Percentiles rank a stretch among this genome's conserved stretches.
Evolutionary conservation across 345 rosid genomes (phyloP).

Genomic region (Citrus glauca): DNA sequence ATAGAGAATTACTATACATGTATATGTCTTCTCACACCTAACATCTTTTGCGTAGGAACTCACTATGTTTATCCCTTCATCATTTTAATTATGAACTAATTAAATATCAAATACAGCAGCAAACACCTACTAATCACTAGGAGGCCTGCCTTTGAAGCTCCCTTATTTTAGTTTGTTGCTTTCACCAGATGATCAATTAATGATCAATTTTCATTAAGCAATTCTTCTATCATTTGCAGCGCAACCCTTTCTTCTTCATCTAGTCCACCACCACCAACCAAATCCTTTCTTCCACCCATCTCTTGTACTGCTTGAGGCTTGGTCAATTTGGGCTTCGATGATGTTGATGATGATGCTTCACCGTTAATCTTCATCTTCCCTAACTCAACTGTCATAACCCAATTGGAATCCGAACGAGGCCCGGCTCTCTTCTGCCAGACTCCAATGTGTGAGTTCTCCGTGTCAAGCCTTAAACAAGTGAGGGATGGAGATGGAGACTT

Average conservation of each 20-base stretch:
- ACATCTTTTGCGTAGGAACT: too few species aligned
- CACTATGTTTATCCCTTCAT: background rate
- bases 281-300: background rate
- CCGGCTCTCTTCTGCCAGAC: conserved; percentile 87
- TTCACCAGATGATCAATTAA: background rate
- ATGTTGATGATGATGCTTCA: background rate
- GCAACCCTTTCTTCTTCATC: conserved; percentile 56
- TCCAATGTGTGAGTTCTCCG: conserved; percentile 65
- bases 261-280: conserved; percentile 26
- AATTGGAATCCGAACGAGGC: conserved; percentile 47
- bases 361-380: conserved; percentile 23
- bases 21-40: too few species aligned
- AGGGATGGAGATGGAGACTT: conserved; percentile 65
- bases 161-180: background rate
- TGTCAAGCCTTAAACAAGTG: conserved; percentile 77
- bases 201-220: conserved; percentile 28
- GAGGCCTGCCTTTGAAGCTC: background rate
- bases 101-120: background rate
- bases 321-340: conserved; percentile 8
- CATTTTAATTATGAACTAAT: background rate
- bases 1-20: background rate
- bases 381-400: conserved; percentile 79
- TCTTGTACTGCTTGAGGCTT: background rate
- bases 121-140: background rate
- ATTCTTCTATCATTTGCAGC: conserved; percentile 46